phyloP scores from a whole-genome alignment of 805 yeast species.

The Cyberlindnera samutprakarnensis region DNA sequence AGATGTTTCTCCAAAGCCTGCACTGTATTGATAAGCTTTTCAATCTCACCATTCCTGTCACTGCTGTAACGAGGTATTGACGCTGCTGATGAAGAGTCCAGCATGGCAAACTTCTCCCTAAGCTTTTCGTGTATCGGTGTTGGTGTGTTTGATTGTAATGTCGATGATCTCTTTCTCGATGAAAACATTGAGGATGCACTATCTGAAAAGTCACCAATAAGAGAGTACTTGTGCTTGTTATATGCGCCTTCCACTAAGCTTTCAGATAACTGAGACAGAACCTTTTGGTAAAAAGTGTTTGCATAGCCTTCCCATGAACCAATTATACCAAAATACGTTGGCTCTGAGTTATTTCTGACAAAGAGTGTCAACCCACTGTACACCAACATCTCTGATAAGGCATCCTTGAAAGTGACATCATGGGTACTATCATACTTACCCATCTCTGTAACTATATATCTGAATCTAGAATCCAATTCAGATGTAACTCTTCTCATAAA shows the following conservation, averaged over 20 bases:
- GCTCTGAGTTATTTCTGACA: constrained; percentile 47
- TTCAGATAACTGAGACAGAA: constrained; percentile 23
- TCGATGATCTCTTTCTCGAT: constrained; percentile 1
- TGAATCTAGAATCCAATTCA: constrained; percentile 38
- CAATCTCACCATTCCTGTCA: constrained; percentile 4
- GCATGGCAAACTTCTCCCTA: constrained; percentile 16
- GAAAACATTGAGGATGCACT: not conserved
- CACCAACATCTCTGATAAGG: constrained; percentile 32
- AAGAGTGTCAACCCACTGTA: constrained; percentile 46
- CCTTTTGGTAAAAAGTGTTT: constrained; percentile 27
- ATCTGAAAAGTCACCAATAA: constrained; percentile 3
- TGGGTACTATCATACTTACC: constrained; percentile 17
- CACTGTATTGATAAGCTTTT: constrained; percentile 13
- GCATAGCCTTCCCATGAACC: constrained; percentile 32
- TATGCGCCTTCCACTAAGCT: constrained; percentile 18
- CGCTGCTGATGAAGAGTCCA: constrained; percentile 9
- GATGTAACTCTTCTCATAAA: constrained; percentile 41
- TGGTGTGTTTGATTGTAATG: constrained; percentile 1
- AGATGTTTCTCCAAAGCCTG: constrained; percentile 31
- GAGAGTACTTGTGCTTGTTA: constrained; percentile 12
- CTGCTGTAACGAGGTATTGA: constrained; percentile 1
- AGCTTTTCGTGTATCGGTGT: constrained; percentile 15
- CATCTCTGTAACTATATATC: constrained; percentile 24
- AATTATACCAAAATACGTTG: constrained; percentile 37
- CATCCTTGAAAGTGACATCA: constrained; percentile 3